Evolutionary conservation across 2,329 filamentous ascomycete genomes (phyloP), one percentile per base, ranked within the genome.

Genomic region (Pyricularia grisea): DNA sequence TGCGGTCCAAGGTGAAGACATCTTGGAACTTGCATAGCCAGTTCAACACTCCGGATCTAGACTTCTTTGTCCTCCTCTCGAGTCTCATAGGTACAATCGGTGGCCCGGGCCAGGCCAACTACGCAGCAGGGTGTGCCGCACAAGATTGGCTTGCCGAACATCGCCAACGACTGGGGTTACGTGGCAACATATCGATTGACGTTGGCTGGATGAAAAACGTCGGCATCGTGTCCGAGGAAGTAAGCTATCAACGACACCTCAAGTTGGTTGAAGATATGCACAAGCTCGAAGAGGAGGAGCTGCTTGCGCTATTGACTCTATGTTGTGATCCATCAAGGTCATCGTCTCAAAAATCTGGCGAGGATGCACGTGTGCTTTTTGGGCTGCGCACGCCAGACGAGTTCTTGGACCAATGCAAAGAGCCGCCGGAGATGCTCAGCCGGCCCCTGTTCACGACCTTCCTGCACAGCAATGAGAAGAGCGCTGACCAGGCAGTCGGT

Each of bases 341-440:
- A 50, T 50, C 20, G 17, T n/a, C 20, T 20, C 42, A n/a, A 11
- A 17, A n/a, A n/a, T 50, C 42, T 1, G 42, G 78, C 3, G n/a
- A 66, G 25, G 9, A 31, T 17, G 75, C 89, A 92, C 0, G 78
- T 78, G 77, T 94, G 92, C 76, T 91, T 91, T 74, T 85, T 83
- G 4, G 89, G 83, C 42, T 94, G 75, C 23, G 82, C 20, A 50
- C 42, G 14, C 42, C 42, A n/a, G 17, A 50, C 10, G 42, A 50
- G 42, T 50, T 20, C 42, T 11, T 50, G 4, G 20, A 50, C 42
- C 42, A 50, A 9, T 17, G 42, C 20, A 50, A 50, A 50, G 42
- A 50, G 42, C 42, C 42, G 20, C 42, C 42, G n/a, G 42, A 50
- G 20, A 50, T 50, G 42, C 42, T 50, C 42, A 50, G 42, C 20